Base-by-base conservation (phyloP, 2,329 filamentous ascomycete genomes). In the Hansfordia pulvinata region DNA sequence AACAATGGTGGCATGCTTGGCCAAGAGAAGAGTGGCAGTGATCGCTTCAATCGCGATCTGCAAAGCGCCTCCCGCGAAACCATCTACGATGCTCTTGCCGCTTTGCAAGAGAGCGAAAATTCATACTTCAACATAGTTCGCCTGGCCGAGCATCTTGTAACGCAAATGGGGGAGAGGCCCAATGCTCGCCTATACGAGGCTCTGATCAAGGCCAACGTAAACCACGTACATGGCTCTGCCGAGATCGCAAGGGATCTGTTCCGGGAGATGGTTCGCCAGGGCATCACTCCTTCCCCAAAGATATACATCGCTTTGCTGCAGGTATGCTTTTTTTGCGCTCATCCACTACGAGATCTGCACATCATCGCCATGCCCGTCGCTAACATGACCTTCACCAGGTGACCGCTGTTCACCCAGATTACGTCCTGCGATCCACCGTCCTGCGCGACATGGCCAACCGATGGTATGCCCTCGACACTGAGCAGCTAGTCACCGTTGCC, bases 391-490 rank as follows among this genome's bases (percentile, higher is more conserved):
- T 5, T 17, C 10, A 17, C 12, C 35, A 79, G 61, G 76, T 69
- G 5, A 60, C 94, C 14, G 71, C 81, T 1, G 69, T 90, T 7
- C 90, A 96, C 46, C 83, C 88, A 0, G 81, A 96, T 50, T 88
- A 92, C 40, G 38, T 84, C 5, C 56, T 90, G 14, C 74, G 85
- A 19, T 66, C 69, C 28, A 63, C 76, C 19, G 63, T 93, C 4
- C 56, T 94, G 20, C 56, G 69, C 29, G 74, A 76, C 30, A 84
- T 90, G 78, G 70, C 71, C 41, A 62, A 71, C 30, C 64, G 71
- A 35, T 93, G 84, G 80, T 64, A 79, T 27, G 55, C 59, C 7
- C 54, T 81, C 7, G 70, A 62, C 21, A 65, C 62, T 8, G 59
- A 64, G 6, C 77, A 74, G 7, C 69, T 68, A 44, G 69, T 80